Evolutionary conservation across 768 basidiomycete genomes (phyloP).

Genomic region (Mycena olivaceomarginata): DNA sequence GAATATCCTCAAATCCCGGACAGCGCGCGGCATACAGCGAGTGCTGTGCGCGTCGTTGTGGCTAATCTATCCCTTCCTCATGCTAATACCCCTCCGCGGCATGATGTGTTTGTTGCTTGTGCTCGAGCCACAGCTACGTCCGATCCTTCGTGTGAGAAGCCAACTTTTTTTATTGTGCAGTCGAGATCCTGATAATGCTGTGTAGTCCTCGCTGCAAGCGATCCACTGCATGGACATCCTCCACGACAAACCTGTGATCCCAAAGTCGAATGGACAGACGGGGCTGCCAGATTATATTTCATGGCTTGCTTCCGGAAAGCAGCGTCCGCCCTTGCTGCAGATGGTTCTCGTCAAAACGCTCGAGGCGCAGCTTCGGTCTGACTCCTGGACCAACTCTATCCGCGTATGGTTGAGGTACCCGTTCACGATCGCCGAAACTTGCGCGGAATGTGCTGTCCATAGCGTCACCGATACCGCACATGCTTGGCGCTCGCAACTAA

Average conservation of each 20-base stretch:
- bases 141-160: conserved; percentile 25
- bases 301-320: conserved; percentile 30
- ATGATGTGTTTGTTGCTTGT: conserved; percentile 40
- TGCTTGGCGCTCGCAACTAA: conserved; percentile 17
- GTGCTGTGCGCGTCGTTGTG: conserved; percentile 26
- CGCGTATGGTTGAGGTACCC: conserved; percentile 29
- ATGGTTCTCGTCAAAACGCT: conserved; percentile 34
- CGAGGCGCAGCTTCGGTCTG: conserved; percentile 31
- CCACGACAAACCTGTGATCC: conserved; percentile 33
- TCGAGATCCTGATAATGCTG: not conserved
- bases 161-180: not conserved
- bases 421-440: conserved; percentile 21
- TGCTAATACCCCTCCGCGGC: conserved; percentile 36
- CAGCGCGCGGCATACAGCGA: conserved; percentile 33
- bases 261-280: conserved; percentile 18
- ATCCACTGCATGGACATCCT: conserved; percentile 41
- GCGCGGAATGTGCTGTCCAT: conserved; percentile 15
- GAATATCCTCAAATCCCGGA: conserved; percentile 29
- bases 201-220: conserved; percentile 33
- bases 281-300: conserved; percentile 21
- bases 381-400: conserved; percentile 5
- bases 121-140: conserved; percentile 30
- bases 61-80: conserved; percentile 31
- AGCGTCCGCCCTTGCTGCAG: conserved; percentile 31
- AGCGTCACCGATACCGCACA: conserved; percentile 7